phyloP scores from a whole-genome alignment of 1,139 yeast genomes.

The Geotrichum restrictum region DNA sequence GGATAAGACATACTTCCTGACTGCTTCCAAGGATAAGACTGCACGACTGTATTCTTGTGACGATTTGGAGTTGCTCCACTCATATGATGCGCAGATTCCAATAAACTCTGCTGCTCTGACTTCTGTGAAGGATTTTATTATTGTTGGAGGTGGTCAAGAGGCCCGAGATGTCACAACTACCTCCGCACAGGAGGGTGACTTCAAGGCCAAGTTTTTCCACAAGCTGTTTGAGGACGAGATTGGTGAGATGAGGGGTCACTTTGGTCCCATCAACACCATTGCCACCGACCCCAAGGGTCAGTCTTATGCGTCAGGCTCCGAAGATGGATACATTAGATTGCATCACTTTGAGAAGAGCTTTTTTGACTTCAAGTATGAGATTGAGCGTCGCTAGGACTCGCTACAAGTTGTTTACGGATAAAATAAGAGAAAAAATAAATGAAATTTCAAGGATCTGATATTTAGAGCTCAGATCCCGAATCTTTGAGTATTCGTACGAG shows the following conservation, averaged over 20 bases:
- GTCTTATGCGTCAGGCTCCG: slow-evolving; percentile 94
- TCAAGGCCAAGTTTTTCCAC: slow-evolving; percentile 94
- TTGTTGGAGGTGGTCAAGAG: slow-evolving; percentile 98
- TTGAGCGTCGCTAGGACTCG: slow-evolving; percentile 47
- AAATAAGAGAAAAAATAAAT: not conserved
- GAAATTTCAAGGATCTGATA: not conserved
- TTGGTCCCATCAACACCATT: slow-evolving; percentile 93
- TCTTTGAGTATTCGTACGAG: too few relatives aligned
- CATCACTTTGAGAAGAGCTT: slow-evolving; percentile 90
- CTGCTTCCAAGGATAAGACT: slow-evolving; percentile 88
- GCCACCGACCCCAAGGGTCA: slow-evolving; percentile 95
- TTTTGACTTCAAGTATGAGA: slow-evolving; percentile 88
- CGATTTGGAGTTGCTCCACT: slow-evolving; percentile 66
- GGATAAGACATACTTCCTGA: slow-evolving; percentile 84
- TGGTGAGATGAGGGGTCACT: slow-evolving; percentile 97
- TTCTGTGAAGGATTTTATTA: slow-evolving; percentile 83
- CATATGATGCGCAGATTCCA: slow-evolving; percentile 84
- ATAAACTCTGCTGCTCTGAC: slow-evolving; percentile 94
- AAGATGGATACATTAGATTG: slow-evolving; percentile 94
- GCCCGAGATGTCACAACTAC: slow-evolving; percentile 98
- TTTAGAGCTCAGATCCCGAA: too few relatives aligned
- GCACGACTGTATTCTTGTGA: slow-evolving; percentile 80
- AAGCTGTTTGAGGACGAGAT: slow-evolving; percentile 92
- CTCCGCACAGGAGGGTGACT: slow-evolving; percentile 88
- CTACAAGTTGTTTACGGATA: not conserved